Evolutionary conservation across 169 alveolate species (phyloP).

Genomic region (Cryptosporidium parvum): DNA sequence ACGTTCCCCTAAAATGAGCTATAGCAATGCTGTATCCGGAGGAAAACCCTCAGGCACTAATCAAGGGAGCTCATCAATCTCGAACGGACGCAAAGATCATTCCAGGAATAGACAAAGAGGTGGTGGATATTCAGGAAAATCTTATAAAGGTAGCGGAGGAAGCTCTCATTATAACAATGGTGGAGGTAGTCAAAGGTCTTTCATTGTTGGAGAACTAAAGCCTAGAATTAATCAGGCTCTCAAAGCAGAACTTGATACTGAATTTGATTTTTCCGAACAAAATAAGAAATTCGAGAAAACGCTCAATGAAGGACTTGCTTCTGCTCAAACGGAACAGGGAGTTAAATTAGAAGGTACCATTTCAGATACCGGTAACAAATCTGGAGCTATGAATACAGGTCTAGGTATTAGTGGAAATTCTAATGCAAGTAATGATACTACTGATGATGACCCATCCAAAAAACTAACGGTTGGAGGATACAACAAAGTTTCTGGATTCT

Average conservation of each 20-base stretch:
- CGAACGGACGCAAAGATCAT: conserved; percentile 9
- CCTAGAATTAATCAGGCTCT: conserved; percentile 68
- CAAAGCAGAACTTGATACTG: conserved; percentile 75
- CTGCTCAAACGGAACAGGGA: neutral
- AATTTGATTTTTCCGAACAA: conserved; percentile 72
- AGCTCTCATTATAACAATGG: conserved; percentile 19
- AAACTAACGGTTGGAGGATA: conserved; percentile 59
- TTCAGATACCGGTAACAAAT: neutral
- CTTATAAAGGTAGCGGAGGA: conserved; percentile 6
- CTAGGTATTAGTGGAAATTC: neutral
- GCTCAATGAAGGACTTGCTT: conserved; percentile 3
- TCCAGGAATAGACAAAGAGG: conserved; percentile 53
- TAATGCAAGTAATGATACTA: neutral
- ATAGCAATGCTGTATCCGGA: conserved; percentile 17
- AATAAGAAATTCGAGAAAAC: conserved; percentile 68
- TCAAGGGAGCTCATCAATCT: neutral
- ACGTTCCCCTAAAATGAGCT: conserved; percentile 24
- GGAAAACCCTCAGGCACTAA: neutral
- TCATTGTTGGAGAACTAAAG: conserved; percentile 71
- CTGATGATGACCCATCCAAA: neutral
- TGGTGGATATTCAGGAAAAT: conserved; percentile 10
- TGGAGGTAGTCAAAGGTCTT: conserved; percentile 43
- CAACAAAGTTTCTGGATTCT: conserved; percentile 62
- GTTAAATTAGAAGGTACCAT: neutral
- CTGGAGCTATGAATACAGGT: neutral